Base-by-base conservation (phyloP, 257 asterid species). In the Fraxinus excelsior region DNA sequence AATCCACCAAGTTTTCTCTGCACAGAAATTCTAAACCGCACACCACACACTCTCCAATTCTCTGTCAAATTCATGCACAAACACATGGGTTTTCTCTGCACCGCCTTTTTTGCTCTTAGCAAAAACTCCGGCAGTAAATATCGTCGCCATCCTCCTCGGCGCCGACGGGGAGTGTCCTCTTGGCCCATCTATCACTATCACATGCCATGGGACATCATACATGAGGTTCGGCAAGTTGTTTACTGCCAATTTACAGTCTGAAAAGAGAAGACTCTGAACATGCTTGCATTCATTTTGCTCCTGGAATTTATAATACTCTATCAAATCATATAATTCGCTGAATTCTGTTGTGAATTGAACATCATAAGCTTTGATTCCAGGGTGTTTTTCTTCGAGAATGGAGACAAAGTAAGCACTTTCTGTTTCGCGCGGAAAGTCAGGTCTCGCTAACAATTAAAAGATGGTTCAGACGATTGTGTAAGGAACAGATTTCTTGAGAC, bases 131-230 rank as follows among this genome's bases (percentile, higher is more conserved):
- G n/a, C n/a, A n/a, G n/a, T n/a, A n/a, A 32, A 88, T 7, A 88
- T 88, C 31, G 88, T 74, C 38, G 92, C 18, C 84, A 82, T 85
- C 26, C 88, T 78, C 67, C 89, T 18, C n/a, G 89, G 90, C 1
- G 88, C 69, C 1, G 68, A 71, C 12, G 89, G 81, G 0, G 77
- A 44, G 37, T 44, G 80, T 65, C 90, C 90, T 0, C 79, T 77
- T 26, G 92, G 92, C 12, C 89, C 90, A 5, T 88, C 92, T 4
- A 88, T 72, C 38, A 88, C 18, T 28, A 88, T 88, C 42, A 83
- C 82, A 53, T 88, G 90, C 92, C 92, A 88, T 0, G 84, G 76
- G 8, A 86, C 83, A 56, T 88, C 92, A 82, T 88, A 88, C 5
- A 88, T 14, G 74, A 85, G 76, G 67, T 88, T 88, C 0, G 92